Conservation (phyloP, 2,329 filamentous ascomycete species). For the Clarireedia hainanense region DNA sequence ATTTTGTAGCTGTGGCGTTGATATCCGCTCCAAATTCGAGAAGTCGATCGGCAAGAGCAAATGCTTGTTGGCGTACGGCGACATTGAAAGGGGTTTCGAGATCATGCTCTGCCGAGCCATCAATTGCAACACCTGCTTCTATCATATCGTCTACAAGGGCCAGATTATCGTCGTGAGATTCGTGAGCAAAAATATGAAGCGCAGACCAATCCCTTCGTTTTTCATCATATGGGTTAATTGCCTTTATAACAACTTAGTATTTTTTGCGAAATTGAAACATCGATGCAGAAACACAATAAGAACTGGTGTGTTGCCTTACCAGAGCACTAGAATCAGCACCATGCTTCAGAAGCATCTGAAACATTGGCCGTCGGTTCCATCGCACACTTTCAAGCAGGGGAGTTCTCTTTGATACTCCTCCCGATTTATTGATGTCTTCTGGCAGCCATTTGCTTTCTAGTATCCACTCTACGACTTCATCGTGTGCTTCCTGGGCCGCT, state of each 20-base stretch:
- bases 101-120: neutral
- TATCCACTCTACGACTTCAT: neutral
- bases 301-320: neutral
- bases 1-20: neutral
- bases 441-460: neutral
- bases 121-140: neutral
- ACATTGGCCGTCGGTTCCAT: neutral
- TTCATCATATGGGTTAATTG: neutral
- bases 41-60: neutral
- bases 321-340: neutral
- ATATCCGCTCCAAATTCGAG: neutral
- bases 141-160: neutral
- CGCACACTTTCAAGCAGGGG: neutral
- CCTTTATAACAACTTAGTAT: neutral
- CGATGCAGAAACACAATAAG: neutral
- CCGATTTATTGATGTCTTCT: neutral
- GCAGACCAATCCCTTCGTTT: neutral
- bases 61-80: neutral
- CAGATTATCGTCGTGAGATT: neutral
- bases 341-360: neutral
- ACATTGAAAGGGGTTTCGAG: neutral
- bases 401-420: neutral
- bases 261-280: neutral
- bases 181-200: conserved; percentile 1
- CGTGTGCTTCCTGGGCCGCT: neutral